Percentiles rank a stretch among this genome's conserved stretches.
phyloP scores from a whole-genome alignment of 1,284 basidiomycete genomes.

The Boletus semigastroideus region DNA sequence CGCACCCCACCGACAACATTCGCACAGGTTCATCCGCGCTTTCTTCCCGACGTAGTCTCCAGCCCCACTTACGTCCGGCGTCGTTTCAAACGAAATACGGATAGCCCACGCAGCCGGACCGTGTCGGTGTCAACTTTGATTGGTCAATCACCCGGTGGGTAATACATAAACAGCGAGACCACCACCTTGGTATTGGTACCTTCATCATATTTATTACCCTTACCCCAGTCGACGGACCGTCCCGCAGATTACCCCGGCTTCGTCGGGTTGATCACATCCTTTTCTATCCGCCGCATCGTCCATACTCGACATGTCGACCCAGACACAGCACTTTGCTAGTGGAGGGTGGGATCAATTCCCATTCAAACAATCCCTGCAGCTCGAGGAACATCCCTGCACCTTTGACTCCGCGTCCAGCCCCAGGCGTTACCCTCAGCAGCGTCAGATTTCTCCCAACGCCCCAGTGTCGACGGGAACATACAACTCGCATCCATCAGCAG shows the following conservation, averaged over 20 bases:
- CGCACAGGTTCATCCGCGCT: neutral
- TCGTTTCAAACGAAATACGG: neutral
- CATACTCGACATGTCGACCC: constrained; percentile 22
- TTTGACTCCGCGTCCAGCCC: constrained; percentile 13
- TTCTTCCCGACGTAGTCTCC: neutral
- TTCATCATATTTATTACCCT: too few relatives aligned
- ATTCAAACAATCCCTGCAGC: constrained; percentile 35
- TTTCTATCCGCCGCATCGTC: neutral
- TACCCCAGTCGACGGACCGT: neutral
- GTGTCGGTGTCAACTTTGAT: neutral
- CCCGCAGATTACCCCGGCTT: neutral
- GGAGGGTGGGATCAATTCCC: constrained; percentile 23
- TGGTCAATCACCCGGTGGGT: neutral
- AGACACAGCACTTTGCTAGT: constrained; percentile 21
- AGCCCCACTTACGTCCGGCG: too few relatives aligned
- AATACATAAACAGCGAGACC: constrained; percentile 5
- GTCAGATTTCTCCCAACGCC: constrained; percentile 7
- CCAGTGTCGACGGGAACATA: constrained; percentile 7
- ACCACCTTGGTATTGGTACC: too few relatives aligned
- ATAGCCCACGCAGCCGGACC: constrained; percentile 9
- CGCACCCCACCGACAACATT: neutral
- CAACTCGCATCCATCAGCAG: constrained; percentile 14
- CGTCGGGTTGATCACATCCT: constrained; percentile 1
- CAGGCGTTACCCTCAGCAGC: constrained; percentile 16
- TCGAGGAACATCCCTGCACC: constrained; percentile 38